Percentiles rank a stretch among this genome's conserved stretches.
Evolutionary conservation across 2,329 filamentous ascomycete species (phyloP).

Genomic region (Ustilaginoidea virens): DNA sequence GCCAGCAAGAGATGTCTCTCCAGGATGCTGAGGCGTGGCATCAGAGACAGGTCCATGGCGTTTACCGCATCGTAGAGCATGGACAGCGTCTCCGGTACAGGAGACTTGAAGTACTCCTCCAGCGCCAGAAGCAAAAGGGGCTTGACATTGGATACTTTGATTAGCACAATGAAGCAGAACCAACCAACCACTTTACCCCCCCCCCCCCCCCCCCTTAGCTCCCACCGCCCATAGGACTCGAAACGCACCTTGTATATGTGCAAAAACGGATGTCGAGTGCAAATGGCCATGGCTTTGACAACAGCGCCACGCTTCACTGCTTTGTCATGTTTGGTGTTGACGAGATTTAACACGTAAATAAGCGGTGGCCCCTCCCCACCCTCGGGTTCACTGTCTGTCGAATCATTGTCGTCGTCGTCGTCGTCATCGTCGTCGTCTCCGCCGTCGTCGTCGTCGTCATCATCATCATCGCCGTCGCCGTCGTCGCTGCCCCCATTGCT

Average conservation of each 20-base stretch:
- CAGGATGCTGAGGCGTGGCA: constrained; percentile 71
- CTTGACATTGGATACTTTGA: constrained; percentile 30
- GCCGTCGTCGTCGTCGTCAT: constrained; percentile 26
- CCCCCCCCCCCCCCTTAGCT: too few relatives aligned
- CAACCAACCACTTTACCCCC: too few relatives aligned
- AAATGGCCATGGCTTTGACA: constrained; percentile 98
- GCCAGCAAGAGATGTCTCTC: constrained; percentile 78
- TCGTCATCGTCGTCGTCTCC: constrained; percentile 35
- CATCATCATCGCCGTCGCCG: constrained; percentile 14
- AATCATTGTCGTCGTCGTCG: constrained; percentile 36
- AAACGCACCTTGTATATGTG: constrained; percentile 85
- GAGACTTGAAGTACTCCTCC: constrained; percentile 93
- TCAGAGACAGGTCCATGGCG: constrained; percentile 86
- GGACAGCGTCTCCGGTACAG: constrained; percentile 73
- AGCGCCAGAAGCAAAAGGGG: constrained; percentile 79
- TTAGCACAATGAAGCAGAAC: too few relatives aligned
- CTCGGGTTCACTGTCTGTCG: constrained; percentile 47
- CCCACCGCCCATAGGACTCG: too few relatives aligned
- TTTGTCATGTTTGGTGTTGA: constrained; percentile 96
- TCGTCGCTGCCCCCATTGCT: constrained; percentile 33
- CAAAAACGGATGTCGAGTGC: constrained; percentile 89
- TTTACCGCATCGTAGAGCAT: constrained; percentile 88
- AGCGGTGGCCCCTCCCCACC: constrained; percentile 73
- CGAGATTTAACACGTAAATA: constrained; percentile 92
- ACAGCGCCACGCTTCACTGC: constrained; percentile 83